Evolutionary conservation across 2,329 filamentous ascomycete species (phyloP), one percentile per base, ranked within the genome.

Genomic region (Colletotrichum spaethianum): DNA sequence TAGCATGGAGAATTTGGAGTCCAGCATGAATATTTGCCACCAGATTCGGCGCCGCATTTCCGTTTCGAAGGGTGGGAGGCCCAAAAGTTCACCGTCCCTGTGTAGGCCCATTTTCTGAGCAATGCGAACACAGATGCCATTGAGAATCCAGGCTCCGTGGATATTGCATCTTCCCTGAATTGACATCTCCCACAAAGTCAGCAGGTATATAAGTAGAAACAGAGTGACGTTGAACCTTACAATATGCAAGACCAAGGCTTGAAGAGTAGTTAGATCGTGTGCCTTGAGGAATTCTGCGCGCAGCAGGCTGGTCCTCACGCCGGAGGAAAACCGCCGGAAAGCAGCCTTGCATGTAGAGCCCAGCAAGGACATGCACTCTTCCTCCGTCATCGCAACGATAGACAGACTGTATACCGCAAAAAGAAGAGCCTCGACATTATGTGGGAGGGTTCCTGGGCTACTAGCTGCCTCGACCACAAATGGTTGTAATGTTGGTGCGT

Each of bases 41-140:
- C 91, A 93, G 42, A 93, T 83, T 5, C 91, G 85, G 53, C 91
- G 84, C 18, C 91, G 86, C 84, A 93, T 92, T 77, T 93, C 90
- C 2, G 88, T 88, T 75, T 93, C 90, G 74, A 92, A 92, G 0
- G 90, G 88, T 0, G 87, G 83, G 2, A 92, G 82, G 0, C 86
- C 86, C 4, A 90, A 82, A 31, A 81, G 78, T 72, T 87, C 85
- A 40, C 90, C 90, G 69, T 93, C 91, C 14, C 88, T 85, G 72
- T 92, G 90, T 60, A 93, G 84, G 1, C 91, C 91, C 85, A 93
- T 91, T 76, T 91, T 90, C 77, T 92, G 89, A 1, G 90, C 91
- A 62, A 93, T 89, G 23, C 91, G 87, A 33, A 93, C 83, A 11
- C 89, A 85, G 23, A 90, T 83, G 6, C 90, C 90, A 61, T 88